Base-by-base conservation (phyloP, 2,329 filamentous ascomycete genomes). In the Cordyceps militaris region DNA sequence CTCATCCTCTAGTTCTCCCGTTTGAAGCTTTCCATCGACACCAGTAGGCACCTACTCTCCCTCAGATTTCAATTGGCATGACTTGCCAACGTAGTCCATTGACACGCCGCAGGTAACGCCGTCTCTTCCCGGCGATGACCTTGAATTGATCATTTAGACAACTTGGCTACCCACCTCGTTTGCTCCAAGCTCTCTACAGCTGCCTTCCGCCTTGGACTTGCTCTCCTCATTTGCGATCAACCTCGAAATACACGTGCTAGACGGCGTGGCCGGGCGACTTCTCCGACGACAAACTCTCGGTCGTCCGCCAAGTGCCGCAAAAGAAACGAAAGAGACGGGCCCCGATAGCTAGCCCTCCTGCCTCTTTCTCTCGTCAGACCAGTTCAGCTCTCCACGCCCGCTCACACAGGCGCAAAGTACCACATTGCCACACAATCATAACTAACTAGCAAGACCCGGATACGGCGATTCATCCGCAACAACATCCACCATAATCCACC, bases 401-500 rank as follows among this genome's bases (percentile, higher is more conserved):
- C 47, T 14, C 28, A 16, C 50, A 9, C 49, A 42, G n/a, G 19
- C 19, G 3, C 49, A 9, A 52, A 30, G n/a, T 24, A 14, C 50
- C 50, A 53, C 50, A 43, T n/a, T n/a, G n/a, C n/a, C n/a, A n/a
- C n/a, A n/a, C n/a, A n/a, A n/a, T n/a, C n/a, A n/a, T n/a, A n/a
- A n/a, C n/a, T n/a, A n/a, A n/a, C n/a, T n/a, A n/a, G n/a, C 50
- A 36, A 30, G 19, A 51, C 34, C 34, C 50, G 50, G 36, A 53
- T 53, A 53, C 4, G 50, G 50, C 36, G 36, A 53, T 21, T 32
- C 24, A 23, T 30, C 50, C 50, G 32, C 46, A 21, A 28, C 16
- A 14, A 53, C 50, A 43, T 53, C 50, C 50, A 53, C 50, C 3
- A 53, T 43, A 43, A 43, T n/a, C 50, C 50, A 52, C 49, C 49